These are phyloP conservation scores for Arthrinium puccinioides DNA, from an alignment of 2,329 filamentous ascomycete genomes.

Conservation along the genomic window DNA sequence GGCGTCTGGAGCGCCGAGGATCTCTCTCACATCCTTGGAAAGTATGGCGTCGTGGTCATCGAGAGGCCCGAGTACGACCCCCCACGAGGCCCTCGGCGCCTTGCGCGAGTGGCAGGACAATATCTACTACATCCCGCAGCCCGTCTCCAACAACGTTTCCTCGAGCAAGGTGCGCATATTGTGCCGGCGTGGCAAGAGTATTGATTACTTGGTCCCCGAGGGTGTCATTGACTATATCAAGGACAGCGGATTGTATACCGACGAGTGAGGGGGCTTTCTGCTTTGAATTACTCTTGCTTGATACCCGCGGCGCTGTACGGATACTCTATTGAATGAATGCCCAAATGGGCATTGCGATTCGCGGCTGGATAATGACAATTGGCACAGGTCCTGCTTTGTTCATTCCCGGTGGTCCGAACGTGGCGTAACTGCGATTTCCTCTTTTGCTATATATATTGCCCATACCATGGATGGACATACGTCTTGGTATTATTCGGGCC, in stretches of 20 bases:
- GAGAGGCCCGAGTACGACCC: conserved; percentile 82
- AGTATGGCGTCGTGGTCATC: conserved; percentile 76
- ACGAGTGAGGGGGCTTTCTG: too few species aligned
- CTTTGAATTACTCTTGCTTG: too few species aligned
- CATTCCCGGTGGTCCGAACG: too few species aligned
- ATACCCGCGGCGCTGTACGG: too few species aligned
- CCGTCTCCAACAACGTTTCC: conserved; percentile 81
- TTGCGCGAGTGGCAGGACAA: conserved; percentile 79
- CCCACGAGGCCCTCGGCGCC: conserved; percentile 78
- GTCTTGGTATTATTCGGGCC: too few species aligned
- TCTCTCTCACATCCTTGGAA: conserved; percentile 78
- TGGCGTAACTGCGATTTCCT: too few species aligned
- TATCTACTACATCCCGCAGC: conserved; percentile 79
- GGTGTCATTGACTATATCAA: conserved; percentile 70
- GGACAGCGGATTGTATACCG: conserved; percentile 53
- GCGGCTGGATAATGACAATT: too few species aligned
- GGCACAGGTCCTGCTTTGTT: too few species aligned
- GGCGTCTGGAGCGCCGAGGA: conserved; percentile 80
- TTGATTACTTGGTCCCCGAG: conserved; percentile 68
- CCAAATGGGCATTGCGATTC: too few species aligned
- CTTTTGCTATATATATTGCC: too few species aligned
- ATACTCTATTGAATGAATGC: too few species aligned
- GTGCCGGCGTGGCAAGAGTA: conserved; percentile 71
- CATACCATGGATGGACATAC: too few species aligned
- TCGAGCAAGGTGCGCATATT: conserved; percentile 78